These are phyloP conservation scores for Paecilomyces variotii DNA, from an alignment of 2,329 filamentous ascomycete species.

Conservation along the genomic window DNA sequence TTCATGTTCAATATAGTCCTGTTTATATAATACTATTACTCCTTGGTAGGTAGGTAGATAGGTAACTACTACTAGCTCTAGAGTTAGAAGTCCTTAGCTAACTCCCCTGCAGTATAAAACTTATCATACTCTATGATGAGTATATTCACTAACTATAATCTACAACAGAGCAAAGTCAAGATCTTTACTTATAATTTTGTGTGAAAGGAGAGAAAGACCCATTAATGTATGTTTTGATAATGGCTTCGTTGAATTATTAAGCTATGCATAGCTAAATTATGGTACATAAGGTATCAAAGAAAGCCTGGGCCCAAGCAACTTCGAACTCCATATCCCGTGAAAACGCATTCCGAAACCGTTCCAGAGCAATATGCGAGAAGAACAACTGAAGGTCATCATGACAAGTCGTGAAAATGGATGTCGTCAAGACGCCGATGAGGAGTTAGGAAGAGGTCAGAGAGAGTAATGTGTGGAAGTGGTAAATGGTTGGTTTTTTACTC, in stretches of 20 bases:
- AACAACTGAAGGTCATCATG: background rate
- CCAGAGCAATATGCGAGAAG: background rate
- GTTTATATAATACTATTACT: too few relatives aligned
- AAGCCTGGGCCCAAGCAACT: background rate
- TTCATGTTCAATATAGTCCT: too few relatives aligned
- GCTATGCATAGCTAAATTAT: background rate
- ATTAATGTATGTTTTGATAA: background rate
- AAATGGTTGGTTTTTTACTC: constrained; percentile 33
- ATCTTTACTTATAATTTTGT: too few relatives aligned
- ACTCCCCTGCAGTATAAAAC: too few relatives aligned
- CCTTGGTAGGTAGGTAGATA: too few relatives aligned
- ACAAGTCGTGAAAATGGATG: background rate
- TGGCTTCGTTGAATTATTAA: background rate
- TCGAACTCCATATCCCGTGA: background rate
- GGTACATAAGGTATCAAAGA: background rate
- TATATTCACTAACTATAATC: too few relatives aligned
- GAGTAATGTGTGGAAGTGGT: background rate
- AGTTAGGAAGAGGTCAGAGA: background rate
- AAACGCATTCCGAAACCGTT: background rate
- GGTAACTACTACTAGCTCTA: too few relatives aligned
- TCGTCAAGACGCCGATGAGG: background rate
- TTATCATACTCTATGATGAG: too few relatives aligned
- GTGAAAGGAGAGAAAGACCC: too few relatives aligned
- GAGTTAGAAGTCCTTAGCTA: too few relatives aligned
- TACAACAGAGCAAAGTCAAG: too few relatives aligned